Percentiles rank a stretch among this genome's conserved stretches.
Conservation (phyloP, 2,329 filamentous ascomycete species). For the Nothopassalora personata region DNA sequence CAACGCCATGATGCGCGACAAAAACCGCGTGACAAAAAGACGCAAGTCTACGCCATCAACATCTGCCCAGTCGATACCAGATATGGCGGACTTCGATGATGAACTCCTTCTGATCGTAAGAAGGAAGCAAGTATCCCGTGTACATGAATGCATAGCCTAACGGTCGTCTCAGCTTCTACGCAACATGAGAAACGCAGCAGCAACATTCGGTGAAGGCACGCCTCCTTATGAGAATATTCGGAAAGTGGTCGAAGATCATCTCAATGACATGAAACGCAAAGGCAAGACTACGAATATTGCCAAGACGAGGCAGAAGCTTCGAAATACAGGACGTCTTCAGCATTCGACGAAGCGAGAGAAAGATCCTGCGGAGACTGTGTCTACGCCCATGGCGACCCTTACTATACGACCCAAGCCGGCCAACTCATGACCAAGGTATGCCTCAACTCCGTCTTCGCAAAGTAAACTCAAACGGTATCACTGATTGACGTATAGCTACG, state of each 20-base stretch:
- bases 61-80: conserved; percentile 8
- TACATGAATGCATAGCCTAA: not conserved
- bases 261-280: conserved; percentile 27
- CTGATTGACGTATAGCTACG: not conserved
- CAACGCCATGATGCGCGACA: not conserved
- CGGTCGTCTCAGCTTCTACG: conserved; percentile 28
- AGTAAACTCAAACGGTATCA: not conserved
- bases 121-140: not conserved
- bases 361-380: not conserved
- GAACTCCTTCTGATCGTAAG: conserved; percentile 24
- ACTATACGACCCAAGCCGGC: not conserved
- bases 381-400: not conserved
- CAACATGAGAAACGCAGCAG: conserved; percentile 33
- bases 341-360: not conserved
- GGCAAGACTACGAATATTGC: conserved; percentile 26
- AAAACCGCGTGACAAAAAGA: not conserved
- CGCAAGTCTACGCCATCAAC: not conserved
- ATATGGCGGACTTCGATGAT: conserved; percentile 19
- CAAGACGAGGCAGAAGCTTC: conserved; percentile 1
- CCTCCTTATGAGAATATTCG: conserved; percentile 29
- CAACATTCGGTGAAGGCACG: conserved; percentile 33
- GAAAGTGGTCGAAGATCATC: conserved; percentile 29
- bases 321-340: not conserved
- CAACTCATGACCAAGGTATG: not conserved
- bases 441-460: too few species aligned